Evolutionary conservation across 2,329 filamentous ascomycete species (phyloP).

Genomic region (Nigrospora osmanthi): DNA sequence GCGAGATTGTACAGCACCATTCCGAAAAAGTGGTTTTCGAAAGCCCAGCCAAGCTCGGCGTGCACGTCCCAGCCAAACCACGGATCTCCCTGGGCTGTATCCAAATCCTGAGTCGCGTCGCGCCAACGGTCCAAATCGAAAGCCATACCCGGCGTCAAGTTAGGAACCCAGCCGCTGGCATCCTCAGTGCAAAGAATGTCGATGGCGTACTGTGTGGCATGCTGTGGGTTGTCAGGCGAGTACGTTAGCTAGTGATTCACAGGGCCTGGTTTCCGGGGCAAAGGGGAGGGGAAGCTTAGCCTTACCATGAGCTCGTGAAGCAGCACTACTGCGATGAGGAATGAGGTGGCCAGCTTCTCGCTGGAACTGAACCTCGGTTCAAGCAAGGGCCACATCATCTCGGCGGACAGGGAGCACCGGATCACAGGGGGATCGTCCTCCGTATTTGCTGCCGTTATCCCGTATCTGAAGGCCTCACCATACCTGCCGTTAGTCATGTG

Average conservation of each 20-base stretch:
- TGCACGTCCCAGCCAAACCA: neutral
- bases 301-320: conserved; percentile 20
- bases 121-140: neutral
- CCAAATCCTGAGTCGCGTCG: neutral
- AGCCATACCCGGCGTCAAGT: neutral
- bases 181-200: neutral
- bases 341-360: conserved; percentile 17
- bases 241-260: too few relatives aligned
- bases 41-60: conserved; percentile 2
- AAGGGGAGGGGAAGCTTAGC: neutral
- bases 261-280: too few relatives aligned
- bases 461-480: conserved; percentile 2
- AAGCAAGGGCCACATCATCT: conserved; percentile 20
- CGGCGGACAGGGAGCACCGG: conserved; percentile 7
- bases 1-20: neutral
- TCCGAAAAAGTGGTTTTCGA: conserved; percentile 3
- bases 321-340: conserved; percentile 10
- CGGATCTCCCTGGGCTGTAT: neutral
- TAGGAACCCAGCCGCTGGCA: neutral
- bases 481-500: neutral
- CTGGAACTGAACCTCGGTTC: conserved; percentile 10
- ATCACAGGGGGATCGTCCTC: neutral
- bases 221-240: neutral
- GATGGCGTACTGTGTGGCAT: neutral
- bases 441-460: neutral